phyloP scores from a whole-genome alignment of 441 rosid genomes.

The Pelargonium cotyledonis region DNA sequence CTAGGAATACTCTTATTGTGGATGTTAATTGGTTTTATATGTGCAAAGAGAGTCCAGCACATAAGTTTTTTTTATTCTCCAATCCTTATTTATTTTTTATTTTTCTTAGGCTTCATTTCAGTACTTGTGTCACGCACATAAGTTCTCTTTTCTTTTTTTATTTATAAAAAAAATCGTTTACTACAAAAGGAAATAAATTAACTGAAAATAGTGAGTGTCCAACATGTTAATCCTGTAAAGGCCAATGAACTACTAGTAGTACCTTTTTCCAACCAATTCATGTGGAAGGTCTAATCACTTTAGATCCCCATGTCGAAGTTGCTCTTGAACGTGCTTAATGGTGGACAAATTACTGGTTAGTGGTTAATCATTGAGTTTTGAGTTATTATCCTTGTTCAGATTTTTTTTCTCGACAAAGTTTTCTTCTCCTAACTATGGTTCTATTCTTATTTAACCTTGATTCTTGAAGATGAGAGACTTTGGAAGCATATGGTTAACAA shows the following conservation, averaged over 20 bases:
- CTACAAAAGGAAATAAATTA: neutral
- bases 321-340: neutral
- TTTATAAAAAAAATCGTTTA: neutral
- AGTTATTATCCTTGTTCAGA: neutral
- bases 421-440: neutral
- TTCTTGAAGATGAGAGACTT: neutral
- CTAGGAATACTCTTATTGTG: neutral
- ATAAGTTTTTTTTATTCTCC: no score
- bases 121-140: neutral
- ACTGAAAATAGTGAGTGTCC: neutral
- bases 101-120: neutral
- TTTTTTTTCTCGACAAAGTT: neutral
- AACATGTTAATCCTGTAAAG: neutral
- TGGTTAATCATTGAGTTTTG: neutral
- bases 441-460: neutral
- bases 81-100: neutral
- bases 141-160: neutral
- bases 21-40: neutral
- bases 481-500: neutral
- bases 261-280: neutral
- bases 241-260: neutral
- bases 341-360: neutral
- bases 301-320: neutral
- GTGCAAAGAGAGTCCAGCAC: neutral
- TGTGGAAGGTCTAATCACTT: neutral